These are phyloP conservation scores for Leccinum longicurvipes DNA, from an alignment of 768 basidiomycete species.

Conservation along the genomic window DNA sequence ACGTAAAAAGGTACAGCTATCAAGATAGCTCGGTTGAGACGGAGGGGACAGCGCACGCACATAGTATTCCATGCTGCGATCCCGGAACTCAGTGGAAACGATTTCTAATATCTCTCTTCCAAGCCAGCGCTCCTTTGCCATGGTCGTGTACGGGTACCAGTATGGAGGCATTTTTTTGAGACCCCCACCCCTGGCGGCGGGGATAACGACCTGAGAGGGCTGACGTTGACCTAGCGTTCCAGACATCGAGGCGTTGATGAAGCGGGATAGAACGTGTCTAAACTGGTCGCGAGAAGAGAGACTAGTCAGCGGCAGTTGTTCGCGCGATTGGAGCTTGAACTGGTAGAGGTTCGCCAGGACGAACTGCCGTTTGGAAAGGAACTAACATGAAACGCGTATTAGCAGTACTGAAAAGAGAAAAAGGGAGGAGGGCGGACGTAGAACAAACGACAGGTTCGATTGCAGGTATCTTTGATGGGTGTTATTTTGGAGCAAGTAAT, in stretches of 20 bases:
- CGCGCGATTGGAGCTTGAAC: slow-evolving; percentile 27
- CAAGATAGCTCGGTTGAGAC: not conserved
- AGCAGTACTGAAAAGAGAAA: not conserved
- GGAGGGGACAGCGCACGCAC: slow-evolving; percentile 45
- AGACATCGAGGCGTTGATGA: slow-evolving; percentile 51
- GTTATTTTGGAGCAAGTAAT: slow-evolving; percentile 12
- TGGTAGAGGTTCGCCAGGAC: slow-evolving; percentile 29
- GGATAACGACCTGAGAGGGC: slow-evolving; percentile 23
- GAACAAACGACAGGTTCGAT: slow-evolving; percentile 24
- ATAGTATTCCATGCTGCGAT: slow-evolving; percentile 94
- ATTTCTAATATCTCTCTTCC: slow-evolving; percentile 86
- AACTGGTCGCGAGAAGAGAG: slow-evolving; percentile 55
- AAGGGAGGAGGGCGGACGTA: slow-evolving; percentile 1
- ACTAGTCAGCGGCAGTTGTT: slow-evolving; percentile 41
- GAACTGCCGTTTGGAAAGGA: slow-evolving; percentile 26
- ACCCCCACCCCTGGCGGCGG: slow-evolving; percentile 31
- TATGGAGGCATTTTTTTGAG: slow-evolving; percentile 84
- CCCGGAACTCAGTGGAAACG: slow-evolving; percentile 90
- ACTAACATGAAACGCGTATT: not conserved
- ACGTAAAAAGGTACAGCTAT: not conserved
- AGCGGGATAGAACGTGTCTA: slow-evolving; percentile 49
- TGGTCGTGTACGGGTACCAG: slow-evolving; percentile 92
- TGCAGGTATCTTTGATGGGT: slow-evolving; percentile 19
- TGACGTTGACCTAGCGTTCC: slow-evolving; percentile 23
- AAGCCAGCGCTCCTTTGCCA: slow-evolving; percentile 90